phyloP scores from a whole-genome alignment of 2,329 filamentous ascomycete species.

The Fonsecaea multimorphosa region DNA sequence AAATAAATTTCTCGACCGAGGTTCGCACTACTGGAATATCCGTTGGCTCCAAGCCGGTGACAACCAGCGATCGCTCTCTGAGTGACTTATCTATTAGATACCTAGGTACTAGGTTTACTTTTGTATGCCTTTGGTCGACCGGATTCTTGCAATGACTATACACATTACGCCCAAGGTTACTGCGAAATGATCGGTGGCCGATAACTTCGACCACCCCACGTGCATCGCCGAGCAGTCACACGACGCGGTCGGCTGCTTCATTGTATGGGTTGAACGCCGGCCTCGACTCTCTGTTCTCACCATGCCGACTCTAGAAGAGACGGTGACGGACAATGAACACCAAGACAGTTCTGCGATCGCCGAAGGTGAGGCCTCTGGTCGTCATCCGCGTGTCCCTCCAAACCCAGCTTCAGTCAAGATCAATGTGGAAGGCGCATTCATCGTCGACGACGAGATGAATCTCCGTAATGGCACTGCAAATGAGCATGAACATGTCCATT shows the following conservation, averaged over 20 bases:
- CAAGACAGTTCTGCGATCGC: conserved; percentile 29
- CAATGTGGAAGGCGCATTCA: conserved; percentile 95
- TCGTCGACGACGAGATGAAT: conserved; percentile 78
- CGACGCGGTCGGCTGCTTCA: conserved; percentile 5
- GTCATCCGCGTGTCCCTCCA: conserved; percentile 55
- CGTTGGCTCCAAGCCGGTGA: neutral
- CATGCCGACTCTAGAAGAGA: conserved; percentile 23
- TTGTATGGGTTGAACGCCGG: conserved; percentile 14
- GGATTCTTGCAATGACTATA: conserved; percentile 9
- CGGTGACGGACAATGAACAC: conserved; percentile 12
- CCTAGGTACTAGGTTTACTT: too few relatives aligned
- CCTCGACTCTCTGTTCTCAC: conserved; percentile 1
- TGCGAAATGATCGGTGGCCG: conserved; percentile 12
- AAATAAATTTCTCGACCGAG: conserved; percentile 24
- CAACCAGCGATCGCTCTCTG: neutral
- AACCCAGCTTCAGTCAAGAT: conserved; percentile 79
- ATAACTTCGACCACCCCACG: conserved; percentile 3
- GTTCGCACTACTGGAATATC: conserved; percentile 4
- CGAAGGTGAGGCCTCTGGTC: conserved; percentile 27
- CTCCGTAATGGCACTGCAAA: conserved; percentile 49
- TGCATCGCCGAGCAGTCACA: conserved; percentile 10
- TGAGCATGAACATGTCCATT: conserved; percentile 59
- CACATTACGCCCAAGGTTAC: neutral
- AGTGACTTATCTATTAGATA: neutral
- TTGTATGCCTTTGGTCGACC: conserved; percentile 14